Evolutionary conservation across 108 stramenopile genomes (phyloP).

Genomic region (Nannochloropsis oceanica): DNA sequence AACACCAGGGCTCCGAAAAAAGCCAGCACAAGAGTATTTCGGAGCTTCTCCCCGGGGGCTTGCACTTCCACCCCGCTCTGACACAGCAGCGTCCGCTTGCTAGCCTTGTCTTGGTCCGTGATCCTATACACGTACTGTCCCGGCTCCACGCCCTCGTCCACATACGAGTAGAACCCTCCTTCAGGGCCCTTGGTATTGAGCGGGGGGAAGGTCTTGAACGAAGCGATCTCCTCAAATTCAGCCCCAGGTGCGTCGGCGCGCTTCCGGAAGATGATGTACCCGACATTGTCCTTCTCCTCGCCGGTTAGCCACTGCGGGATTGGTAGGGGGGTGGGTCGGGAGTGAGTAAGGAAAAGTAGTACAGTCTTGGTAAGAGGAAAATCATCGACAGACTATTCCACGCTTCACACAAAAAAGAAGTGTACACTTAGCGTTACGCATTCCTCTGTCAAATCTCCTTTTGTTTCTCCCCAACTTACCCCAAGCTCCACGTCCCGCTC

Average conservation of each 20-base stretch:
- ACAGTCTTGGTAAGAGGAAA: too few species aligned
- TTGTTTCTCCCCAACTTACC: not conserved
- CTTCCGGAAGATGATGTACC: not conserved
- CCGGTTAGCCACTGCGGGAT: not conserved
- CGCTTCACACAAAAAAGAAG: too few species aligned
- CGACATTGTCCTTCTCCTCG: not conserved
- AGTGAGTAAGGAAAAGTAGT: too few species aligned
- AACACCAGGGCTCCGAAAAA: not conserved
- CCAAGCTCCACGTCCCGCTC: not conserved
- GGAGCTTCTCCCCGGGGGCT: not conserved
- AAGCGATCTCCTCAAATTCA: not conserved
- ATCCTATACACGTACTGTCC: not conserved
- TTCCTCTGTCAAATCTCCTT: too few species aligned
- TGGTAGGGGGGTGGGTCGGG: too few species aligned
- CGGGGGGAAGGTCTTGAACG: not conserved
- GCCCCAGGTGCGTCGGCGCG: not conserved
- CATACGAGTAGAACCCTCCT: not conserved
- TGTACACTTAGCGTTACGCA: too few species aligned
- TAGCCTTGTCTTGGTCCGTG: not conserved
- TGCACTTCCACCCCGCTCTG: not conserved
- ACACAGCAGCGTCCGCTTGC: not conserved
- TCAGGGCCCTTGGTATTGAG: not conserved
- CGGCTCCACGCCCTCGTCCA: not conserved
- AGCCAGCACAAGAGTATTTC: not conserved
- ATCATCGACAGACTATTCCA: too few species aligned